Evolutionary conservation across 495 filamentous ascomycete species (phyloP), one percentile per base, ranked within the genome.

Genomic region (Xylona heveae): DNA sequence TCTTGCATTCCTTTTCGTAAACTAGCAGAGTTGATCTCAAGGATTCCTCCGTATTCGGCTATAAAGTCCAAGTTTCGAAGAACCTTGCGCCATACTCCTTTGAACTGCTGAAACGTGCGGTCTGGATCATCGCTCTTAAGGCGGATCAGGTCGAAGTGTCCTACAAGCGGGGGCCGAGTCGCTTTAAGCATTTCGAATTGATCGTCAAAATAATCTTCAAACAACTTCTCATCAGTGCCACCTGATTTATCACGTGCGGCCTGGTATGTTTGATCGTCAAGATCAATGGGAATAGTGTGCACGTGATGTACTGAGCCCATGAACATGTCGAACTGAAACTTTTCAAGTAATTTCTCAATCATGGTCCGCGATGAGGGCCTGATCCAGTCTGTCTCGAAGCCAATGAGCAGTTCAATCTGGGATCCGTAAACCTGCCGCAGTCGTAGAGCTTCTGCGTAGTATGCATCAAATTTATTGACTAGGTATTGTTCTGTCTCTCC

Each of bases 331-430:
- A 90, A 63, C 10, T 55, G 50, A 31, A 75, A 64, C 17, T 66
- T 57, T 2, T 56, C 44, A 9, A 76, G 54, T 0, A 90, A 66
- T 6, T 44, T 36, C 6, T 54, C 36, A 29, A 92, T 69, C 19
- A 79, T 50, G 1, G 44, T 12, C 4, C 47, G 46, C 31, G 78
- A 84, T 9, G 57, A 57, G 0, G 71, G 64, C 2, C 82, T 69
- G 40, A 93, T 84, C 71, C 78, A 95, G 43, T 97, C 90, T 34
- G 64, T 64, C 49, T 97, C 90, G 50, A 94, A 90, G 28, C 78
- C 88, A 50, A 97, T 71, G 14, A 92, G 61, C 39, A 97, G 60
- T 28, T 68, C 55, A 49, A 97, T 90, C 38, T 74, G 57, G 16
- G 53, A 47, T 14, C 64, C 57, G 52, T 92, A 93, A 41, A 59